Evolutionary conservation across 176 grass and related monocot species (phyloP).

Genomic region (Phyllostachys edulis): DNA sequence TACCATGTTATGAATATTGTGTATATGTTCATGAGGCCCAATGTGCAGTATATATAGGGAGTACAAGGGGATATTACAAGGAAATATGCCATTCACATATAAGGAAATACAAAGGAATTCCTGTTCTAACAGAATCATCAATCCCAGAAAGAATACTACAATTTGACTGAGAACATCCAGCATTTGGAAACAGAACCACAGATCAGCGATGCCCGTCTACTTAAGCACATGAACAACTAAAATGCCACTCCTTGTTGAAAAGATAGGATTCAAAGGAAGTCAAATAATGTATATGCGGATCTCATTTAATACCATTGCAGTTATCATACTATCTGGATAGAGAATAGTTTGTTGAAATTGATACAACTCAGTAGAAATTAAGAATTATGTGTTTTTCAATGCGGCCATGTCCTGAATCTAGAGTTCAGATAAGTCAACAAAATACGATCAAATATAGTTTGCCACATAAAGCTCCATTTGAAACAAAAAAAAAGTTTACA

Average conservation of each 20-base stretch:
- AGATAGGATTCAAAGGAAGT: not conserved
- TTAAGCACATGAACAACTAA: not conserved
- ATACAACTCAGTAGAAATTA: not conserved
- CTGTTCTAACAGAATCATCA: not conserved
- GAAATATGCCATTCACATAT: too few species aligned
- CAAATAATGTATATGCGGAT: constrained; percentile 1
- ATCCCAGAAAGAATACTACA: not conserved
- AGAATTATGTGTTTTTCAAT: constrained; percentile 10
- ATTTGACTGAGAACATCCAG: constrained; percentile 1
- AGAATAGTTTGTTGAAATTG: constrained; percentile 10
- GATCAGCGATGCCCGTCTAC: not conserved
- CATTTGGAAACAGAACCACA: constrained; percentile 8
- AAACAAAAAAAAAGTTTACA: not conserved
- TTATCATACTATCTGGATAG: not conserved
- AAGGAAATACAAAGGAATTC: too few species aligned
- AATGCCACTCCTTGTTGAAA: not conserved
- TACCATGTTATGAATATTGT: too few species aligned
- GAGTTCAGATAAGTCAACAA: constrained; percentile 3
- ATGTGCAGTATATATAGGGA: too few species aligned
- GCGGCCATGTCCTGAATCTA: not conserved
- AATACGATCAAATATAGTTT: not conserved
- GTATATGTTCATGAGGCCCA: too few species aligned
- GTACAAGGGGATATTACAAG: too few species aligned
- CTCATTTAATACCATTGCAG: not conserved
- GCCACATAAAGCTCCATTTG: not conserved